Evolutionary conservation across 1,139 yeast species (phyloP).

Genomic region (Suhomyces taliae): DNA sequence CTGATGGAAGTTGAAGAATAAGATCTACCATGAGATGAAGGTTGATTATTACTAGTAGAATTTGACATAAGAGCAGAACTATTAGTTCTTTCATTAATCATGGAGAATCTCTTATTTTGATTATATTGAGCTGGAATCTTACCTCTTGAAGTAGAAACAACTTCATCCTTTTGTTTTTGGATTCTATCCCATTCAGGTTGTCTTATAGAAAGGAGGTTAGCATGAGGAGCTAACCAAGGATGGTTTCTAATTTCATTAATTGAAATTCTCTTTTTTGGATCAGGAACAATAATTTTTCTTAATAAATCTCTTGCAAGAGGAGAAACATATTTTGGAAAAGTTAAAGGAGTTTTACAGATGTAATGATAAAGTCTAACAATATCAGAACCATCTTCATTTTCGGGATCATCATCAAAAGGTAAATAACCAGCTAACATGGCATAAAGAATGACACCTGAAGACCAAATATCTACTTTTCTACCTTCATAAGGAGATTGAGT

Average conservation of each 20-base stretch:
- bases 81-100: slow-evolving; percentile 46
- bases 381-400: slow-evolving; percentile 94
- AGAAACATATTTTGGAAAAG: slow-evolving; percentile 91
- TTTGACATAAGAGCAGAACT: slow-evolving; percentile 34
- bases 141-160: slow-evolving; percentile 3
- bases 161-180: slow-evolving; percentile 31
- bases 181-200: slow-evolving; percentile 88
- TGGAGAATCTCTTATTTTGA: slow-evolving; percentile 43
- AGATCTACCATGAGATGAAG: slow-evolving; percentile 36
- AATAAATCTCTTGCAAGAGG: slow-evolving; percentile 91
- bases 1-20: slow-evolving; percentile 44
- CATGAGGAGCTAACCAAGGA: slow-evolving; percentile 84
- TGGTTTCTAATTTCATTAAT: slow-evolving; percentile 74
- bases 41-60: slow-evolving; percentile 7
- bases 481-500: slow-evolving; percentile 88
- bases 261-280: slow-evolving; percentile 76
- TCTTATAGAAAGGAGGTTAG: slow-evolving; percentile 75
- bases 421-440: slow-evolving; percentile 97
- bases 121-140: slow-evolving; percentile 11
- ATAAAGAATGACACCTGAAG: slow-evolving; percentile 89
- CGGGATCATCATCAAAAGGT: slow-evolving; percentile 97
- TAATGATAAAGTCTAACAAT: slow-evolving; percentile 88
- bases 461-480: slow-evolving; percentile 96
- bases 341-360: slow-evolving; percentile 85
- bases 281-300: slow-evolving; percentile 79